Conservation (phyloP, 306 rosid genomes). For the Betula pendula region DNA sequence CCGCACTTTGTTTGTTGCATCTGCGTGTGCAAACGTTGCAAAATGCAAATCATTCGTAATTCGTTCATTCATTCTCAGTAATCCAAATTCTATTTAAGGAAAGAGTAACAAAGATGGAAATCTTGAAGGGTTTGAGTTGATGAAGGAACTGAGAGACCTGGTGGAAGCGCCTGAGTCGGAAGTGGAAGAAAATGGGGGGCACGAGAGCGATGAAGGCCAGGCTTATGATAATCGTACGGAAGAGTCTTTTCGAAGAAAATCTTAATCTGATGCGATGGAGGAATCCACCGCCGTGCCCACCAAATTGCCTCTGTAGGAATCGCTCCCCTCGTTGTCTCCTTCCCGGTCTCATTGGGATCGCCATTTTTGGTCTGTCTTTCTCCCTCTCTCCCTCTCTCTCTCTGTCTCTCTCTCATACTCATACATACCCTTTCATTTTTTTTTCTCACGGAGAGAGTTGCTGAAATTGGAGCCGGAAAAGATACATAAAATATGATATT, state of each 20-base stretch:
- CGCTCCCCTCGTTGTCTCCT: slow-evolving; percentile 27
- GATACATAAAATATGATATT: no score
- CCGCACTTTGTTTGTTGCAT: slow-evolving; percentile 55
- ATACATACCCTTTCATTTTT: no score
- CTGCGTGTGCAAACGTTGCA: slow-evolving; percentile 28
- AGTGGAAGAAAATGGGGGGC: slow-evolving; percentile 77
- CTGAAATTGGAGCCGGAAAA: no score
- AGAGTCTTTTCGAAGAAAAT: slow-evolving; percentile 39
- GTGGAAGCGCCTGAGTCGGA: slow-evolving; percentile 56
- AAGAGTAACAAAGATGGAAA: neutral
- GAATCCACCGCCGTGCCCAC: slow-evolving; percentile 15
- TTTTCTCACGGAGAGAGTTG: no score
- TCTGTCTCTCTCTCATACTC: no score
- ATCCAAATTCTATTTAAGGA: neutral
- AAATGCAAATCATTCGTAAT: slow-evolving; percentile 1
- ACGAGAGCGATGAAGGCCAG: slow-evolving; percentile 54
- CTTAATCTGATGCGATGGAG: slow-evolving; percentile 14
- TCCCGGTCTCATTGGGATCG: slow-evolving; percentile 14
- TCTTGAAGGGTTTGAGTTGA: neutral
- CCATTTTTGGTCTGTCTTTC: neutral
- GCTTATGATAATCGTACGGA: slow-evolving; percentile 40
- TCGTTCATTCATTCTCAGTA: neutral
- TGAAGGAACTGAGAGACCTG: slow-evolving; percentile 33
- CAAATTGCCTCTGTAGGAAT: slow-evolving; percentile 1
- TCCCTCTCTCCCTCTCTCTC: neutral